Base-by-base conservation (phyloP, 2,329 filamentous ascomycete species). In the Tolypocladium sp. region DNA sequence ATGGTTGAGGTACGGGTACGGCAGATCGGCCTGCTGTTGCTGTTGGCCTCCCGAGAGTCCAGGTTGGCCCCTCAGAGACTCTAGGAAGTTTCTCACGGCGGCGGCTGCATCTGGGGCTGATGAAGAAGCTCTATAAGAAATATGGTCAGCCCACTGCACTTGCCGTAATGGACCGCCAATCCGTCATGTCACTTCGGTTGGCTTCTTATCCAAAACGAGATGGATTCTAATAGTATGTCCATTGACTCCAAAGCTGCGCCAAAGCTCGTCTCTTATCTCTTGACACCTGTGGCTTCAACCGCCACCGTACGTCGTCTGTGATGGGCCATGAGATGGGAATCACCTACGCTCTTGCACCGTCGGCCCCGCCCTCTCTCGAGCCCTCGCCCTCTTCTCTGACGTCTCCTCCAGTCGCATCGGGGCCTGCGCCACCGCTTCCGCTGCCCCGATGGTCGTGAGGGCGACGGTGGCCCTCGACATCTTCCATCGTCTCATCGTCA, bases 341-440 rank as follows among this genome's bases (percentile, higher is more conserved):
- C 61, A 99, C 95, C 93, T 97, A 99, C 94, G 93, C 94, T 97
- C 94, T 87, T 78, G 91, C 95, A 70, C 95, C 94, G 77, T 97
- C 94, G 67, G 91, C 91, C 72, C 95, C 94, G 61, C 93, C 94
- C 76, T 96, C 92, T 77, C 95, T 84, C 64, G 93, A 86, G 66
- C 85, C 87, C 73, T 91, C 86, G 60, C 94, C 94, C 74, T 97
- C 94, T 74, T 95, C 87, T 74, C 92, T 85, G 66, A 96, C 79
- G 72, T 99, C 93, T 63, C 92, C 93, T 59, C 93, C 93, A 3
- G 92, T 96, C 57, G 92, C 92, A 74, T 83, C 92, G 59, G 90
- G 78, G 40, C 92, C 92, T 61, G 92, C 92, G 64, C 92, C 92
- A 61, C 92, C 92, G 66, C 86, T 87, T 64, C 82, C 84, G 60